Conservation (phyloP, 2,329 filamentous ascomycete species). For the Penicillium sp. region DNA sequence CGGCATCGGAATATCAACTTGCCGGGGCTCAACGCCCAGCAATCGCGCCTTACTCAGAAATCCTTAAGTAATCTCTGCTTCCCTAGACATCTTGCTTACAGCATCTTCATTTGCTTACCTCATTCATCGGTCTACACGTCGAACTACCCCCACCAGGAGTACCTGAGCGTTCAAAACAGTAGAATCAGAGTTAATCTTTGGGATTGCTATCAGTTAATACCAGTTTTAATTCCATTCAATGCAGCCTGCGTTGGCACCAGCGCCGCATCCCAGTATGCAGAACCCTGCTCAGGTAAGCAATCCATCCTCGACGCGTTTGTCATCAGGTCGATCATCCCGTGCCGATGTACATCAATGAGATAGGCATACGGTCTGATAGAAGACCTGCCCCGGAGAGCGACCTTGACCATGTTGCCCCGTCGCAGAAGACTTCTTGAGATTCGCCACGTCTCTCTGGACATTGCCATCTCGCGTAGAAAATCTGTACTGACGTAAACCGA, state of each 20-base stretch:
- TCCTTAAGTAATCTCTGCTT: slow-evolving; percentile 19
- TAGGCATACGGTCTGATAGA: neutral
- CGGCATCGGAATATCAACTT: neutral
- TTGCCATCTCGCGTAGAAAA: neutral
- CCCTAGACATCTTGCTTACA: slow-evolving; percentile 29
- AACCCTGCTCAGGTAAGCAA: slow-evolving; percentile 51
- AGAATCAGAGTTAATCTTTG: neutral
- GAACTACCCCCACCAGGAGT: slow-evolving; percentile 10
- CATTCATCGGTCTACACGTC: slow-evolving; percentile 16
- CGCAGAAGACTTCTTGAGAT: neutral
- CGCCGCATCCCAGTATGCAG: slow-evolving; percentile 45
- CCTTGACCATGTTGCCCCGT: slow-evolving; percentile 11
- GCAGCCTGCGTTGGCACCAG: slow-evolving; percentile 45
- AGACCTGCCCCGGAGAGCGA: neutral
- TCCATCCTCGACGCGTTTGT: slow-evolving; percentile 31
- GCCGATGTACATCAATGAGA: slow-evolving; percentile 11
- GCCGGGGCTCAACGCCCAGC: neutral
- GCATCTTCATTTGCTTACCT: slow-evolving; percentile 27
- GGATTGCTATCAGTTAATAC: slow-evolving; percentile 3
- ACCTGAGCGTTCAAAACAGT: slow-evolving; percentile 2
- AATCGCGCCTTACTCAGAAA: slow-evolving; percentile 9
- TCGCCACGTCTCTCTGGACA: slow-evolving; percentile 9
- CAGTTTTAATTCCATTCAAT: slow-evolving; percentile 24
- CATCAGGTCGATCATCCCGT: slow-evolving; percentile 26
- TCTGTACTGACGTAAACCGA: slow-evolving; percentile 10